Evolutionary conservation across 495 filamentous ascomycete species (phyloP), one percentile per base, ranked within the genome.

Genomic region (Penicillium subrubescens): DNA sequence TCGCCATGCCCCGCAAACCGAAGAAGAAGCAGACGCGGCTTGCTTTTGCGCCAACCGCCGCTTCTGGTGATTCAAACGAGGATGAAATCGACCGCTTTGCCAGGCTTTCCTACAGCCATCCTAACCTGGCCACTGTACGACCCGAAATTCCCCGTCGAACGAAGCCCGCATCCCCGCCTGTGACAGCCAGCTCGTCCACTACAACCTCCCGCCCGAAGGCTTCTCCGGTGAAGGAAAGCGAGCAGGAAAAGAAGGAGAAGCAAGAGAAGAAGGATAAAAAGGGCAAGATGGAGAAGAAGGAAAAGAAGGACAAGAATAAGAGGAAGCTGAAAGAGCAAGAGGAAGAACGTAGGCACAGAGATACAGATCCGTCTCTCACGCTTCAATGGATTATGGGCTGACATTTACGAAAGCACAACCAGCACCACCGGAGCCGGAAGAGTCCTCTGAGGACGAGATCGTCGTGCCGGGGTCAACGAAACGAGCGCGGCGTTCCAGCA

Each of bases 11-110:
- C 68, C 75, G 78, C 72, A 76, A 71, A 59, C 67, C 73, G 15
- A 65, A 66, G 23, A 82, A 79, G 62, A 82, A 81, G 67, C 81
- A 83, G 69, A 80, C 82, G 50, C 80, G 80, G 56, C 80, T 84
- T 50, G 66, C 78, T 27, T 84, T 83, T 59, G 73, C 72, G 15
- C 68, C 80, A 15, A 43, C 75, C 25, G 61, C 70, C 4, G 62
- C 71, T 17, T 52, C 65, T 0, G 54, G 59, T 5, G 54, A 61
- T 54, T 58, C 19, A 6, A 69, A 57, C 31, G 66, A 59, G 11
- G 66, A 67, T 5, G 67, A 67, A 17, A 60, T 35, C 39, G 72
- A 67, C 60, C 75, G 78, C 39, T 71, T 68, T 19, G 74, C 81
- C 11, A 79, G 64, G 27, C 67, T 84, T 21, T 73, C 69, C n/a